Base-by-base conservation (phyloP, 495 filamentous ascomycete genomes). In the Lentithecium fluviatile region DNA sequence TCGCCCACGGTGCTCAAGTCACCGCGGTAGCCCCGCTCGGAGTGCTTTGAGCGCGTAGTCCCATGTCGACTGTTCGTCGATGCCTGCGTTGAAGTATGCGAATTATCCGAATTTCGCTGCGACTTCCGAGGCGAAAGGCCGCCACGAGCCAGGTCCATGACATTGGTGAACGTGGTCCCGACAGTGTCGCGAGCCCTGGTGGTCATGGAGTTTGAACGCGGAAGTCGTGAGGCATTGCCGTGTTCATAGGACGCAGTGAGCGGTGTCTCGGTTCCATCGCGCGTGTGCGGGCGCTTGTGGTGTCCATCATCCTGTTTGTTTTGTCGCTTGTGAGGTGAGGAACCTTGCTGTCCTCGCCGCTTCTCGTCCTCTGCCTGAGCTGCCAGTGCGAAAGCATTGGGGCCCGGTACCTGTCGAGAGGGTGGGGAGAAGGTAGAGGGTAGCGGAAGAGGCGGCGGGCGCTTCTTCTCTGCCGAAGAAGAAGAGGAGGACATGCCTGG, bases 361-460 rank as follows among this genome's bases (percentile, higher is more conserved):
- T 45, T 40, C 37, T 47, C 26, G 1, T n/a, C 17, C 13, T 61
- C 37, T 54, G 6, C 23, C 40, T 37, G 21, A 12, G 40, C 50
- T 10, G 42, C 25, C 0, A 61, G 15, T 19, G 58, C 58, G 40
- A 61, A 61, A n/a, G 49, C 58, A 32, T 61, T 61, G 23, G 58
- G 58, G 6, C 49, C 58, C 2, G 49, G 58, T 1, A 23, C 12
- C 15, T 25, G 19, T n/a, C 56, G 46, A 2, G 19, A 20, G 11
- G 36, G 45, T 2, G 15, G n/a, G 4, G 29, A 32, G 29, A 32
- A 32, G 29, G 13, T 49, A 4, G 45, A 6, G 29, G 56, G 56
- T 3, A 60, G 17, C 6, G 17, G 12, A 24, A 61, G 45, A 15
- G 50, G 58, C 19, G 58, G 48, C n/a, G 57, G 56, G 6, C 45